Conservation (phyloP, 352 stramenopile species). For the Globisporangium barbulae region DNA sequence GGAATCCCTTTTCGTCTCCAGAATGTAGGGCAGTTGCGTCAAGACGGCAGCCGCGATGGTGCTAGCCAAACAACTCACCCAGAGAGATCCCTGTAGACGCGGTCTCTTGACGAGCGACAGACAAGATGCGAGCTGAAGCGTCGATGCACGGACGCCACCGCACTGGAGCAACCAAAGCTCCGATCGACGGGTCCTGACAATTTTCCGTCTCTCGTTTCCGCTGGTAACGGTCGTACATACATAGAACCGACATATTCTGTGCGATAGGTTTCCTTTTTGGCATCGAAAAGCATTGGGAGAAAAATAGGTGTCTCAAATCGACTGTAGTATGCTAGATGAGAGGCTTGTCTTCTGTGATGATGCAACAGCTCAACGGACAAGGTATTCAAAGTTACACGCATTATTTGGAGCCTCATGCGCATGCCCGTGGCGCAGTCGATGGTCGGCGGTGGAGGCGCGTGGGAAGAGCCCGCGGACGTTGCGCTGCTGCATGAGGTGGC, state of each 20-base stretch:
- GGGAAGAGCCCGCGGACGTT: neutral
- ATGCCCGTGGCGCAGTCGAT: neutral
- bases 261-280: neutral
- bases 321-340: neutral
- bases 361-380: neutral
- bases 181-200: neutral
- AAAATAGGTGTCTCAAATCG: neutral
- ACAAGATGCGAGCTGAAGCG: too few species aligned
- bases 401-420: neutral
- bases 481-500: slow-evolving; percentile 11
- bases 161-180: too few species aligned
- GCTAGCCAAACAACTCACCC: too few species aligned
- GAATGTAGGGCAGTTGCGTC: too few species aligned
- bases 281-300: neutral
- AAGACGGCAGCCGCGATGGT: too few species aligned
- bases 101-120: too few species aligned
- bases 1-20: too few species aligned
- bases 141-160: too few species aligned
- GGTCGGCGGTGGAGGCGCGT: neutral
- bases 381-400: neutral
- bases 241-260: neutral
- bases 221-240: neutral
- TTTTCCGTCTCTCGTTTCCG: neutral
- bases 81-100: too few species aligned
- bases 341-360: neutral